These are phyloP conservation scores for Suhomyces vadensis DNA, from an alignment of 805 yeast species.

Conservation along the genomic window DNA sequence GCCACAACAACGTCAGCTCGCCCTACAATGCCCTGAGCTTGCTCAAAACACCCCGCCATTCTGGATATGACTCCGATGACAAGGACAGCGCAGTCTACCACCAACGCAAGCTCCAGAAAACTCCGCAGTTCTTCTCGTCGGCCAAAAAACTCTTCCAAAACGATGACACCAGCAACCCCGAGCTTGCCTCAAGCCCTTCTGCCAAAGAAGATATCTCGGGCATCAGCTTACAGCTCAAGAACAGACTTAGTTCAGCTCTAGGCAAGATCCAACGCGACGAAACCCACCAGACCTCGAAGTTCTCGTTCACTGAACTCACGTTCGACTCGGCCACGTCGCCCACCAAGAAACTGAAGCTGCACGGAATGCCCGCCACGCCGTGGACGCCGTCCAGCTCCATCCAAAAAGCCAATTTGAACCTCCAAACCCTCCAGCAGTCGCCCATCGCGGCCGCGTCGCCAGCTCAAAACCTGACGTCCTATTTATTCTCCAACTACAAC, in stretches of 20 bases:
- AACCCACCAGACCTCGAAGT: conserved; percentile 16
- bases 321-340: conserved; percentile 18
- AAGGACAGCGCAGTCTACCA: conserved; percentile 14
- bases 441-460: conserved; percentile 18
- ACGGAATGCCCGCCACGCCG: conserved; percentile 4
- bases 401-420: conserved; percentile 34
- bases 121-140: conserved; percentile 43
- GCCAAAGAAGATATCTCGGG: conserved; percentile 37
- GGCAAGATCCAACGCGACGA: conserved; percentile 38
- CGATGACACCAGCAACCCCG: conserved; percentile 17
- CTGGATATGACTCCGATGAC: conserved; percentile 34
- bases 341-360: conserved; percentile 13
- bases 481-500: conserved; percentile 2
- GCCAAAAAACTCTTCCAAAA: conserved; percentile 39
- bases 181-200: conserved; percentile 8
- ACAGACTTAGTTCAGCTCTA: conserved; percentile 39
- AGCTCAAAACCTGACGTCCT: not conserved
- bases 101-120: conserved; percentile 30
- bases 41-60: conserved; percentile 35
- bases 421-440: conserved; percentile 40
- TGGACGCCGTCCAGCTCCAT: conserved; percentile 25
- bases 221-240: conserved; percentile 40
- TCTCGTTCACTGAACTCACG: conserved; percentile 34
- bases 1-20: conserved; percentile 26
- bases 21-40: conserved; percentile 27